phyloP scores from a whole-genome alignment of 1,284 basidiomycete species.

The Microbotryum violaceum region DNA sequence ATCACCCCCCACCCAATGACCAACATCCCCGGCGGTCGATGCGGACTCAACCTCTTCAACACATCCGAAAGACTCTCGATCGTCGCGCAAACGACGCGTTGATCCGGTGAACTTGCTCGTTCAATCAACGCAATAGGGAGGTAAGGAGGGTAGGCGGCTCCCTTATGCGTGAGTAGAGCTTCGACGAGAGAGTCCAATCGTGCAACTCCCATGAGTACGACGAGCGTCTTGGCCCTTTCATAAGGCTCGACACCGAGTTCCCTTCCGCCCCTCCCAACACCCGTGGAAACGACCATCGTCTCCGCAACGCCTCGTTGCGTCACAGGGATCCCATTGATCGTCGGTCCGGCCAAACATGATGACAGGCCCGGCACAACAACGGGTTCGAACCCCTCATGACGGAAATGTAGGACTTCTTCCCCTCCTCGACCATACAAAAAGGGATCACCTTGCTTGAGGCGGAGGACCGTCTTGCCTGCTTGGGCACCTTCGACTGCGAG shows the following conservation, averaged over 20 bases:
- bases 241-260: slow-evolving; percentile 81
- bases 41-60: slow-evolving; percentile 67
- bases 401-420: slow-evolving; percentile 89
- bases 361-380: slow-evolving; percentile 82
- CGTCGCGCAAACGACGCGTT: slow-evolving; percentile 74
- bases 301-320: slow-evolving; percentile 93
- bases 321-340: slow-evolving; percentile 82
- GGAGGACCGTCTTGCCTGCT: slow-evolving; percentile 74
- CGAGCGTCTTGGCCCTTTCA: slow-evolving; percentile 66
- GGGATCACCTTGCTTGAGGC: slow-evolving; percentile 95
- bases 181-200: slow-evolving; percentile 41
- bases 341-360: slow-evolving; percentile 80
- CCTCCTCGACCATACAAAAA: slow-evolving; percentile 88
- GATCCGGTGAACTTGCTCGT: slow-evolving; percentile 83
- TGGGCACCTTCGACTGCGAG: slow-evolving; percentile 72
- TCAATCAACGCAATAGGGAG: slow-evolving; percentile 89
- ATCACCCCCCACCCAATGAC: slow-evolving; percentile 78
- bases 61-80: slow-evolving; percentile 63
- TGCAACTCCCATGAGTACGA: slow-evolving; percentile 92
- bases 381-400: slow-evolving; percentile 66
- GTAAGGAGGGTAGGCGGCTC: slow-evolving; percentile 58
- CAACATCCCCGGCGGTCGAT: slow-evolving; percentile 92
- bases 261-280: slow-evolving; percentile 79
- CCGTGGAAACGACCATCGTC: slow-evolving; percentile 80
- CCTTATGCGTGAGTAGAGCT: slow-evolving; percentile 16